These are phyloP conservation scores for Krasilnikovozyma curviuscula DNA, from an alignment of 768 basidiomycete species.

Conservation along the genomic window DNA sequence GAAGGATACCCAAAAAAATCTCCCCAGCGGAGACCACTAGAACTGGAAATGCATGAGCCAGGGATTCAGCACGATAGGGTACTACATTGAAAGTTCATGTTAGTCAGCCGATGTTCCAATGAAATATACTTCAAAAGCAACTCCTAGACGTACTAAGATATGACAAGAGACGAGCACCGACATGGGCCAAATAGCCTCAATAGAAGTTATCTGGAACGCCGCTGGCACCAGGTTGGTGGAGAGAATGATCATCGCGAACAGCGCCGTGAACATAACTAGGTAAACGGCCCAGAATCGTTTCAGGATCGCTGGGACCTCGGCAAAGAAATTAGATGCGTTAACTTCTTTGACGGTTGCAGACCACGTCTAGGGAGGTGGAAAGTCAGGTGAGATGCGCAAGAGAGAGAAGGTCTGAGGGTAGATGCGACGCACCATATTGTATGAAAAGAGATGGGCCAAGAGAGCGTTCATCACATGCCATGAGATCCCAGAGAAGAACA, in stretches of 20 bases:
- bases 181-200: constrained; percentile 64
- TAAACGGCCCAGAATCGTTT: constrained; percentile 45
- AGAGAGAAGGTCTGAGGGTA: neutral
- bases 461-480: constrained; percentile 46
- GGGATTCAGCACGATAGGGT: no score
- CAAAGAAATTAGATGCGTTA: no score
- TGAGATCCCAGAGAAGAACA: constrained; percentile 58
- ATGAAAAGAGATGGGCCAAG: constrained; percentile 39
- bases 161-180: no score
- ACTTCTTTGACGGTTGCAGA: constrained; percentile 13
- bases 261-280: constrained; percentile 13
- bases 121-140: no score
- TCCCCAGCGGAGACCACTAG: no score
- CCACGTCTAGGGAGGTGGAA: constrained; percentile 31
- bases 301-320: constrained; percentile 66
- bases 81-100: no score
- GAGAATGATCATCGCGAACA: constrained; percentile 42
- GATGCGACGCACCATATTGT: constrained; percentile 34
- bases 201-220: constrained; percentile 47
- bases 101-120: no score
- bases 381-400: neutral
- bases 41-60: no score
- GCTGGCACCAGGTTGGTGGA: constrained; percentile 35
- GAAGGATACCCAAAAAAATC: no score
- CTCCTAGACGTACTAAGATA: no score